Base-by-base conservation (phyloP, 192 early-diverging fungal species). In the Coemansia guatemalensis region DNA sequence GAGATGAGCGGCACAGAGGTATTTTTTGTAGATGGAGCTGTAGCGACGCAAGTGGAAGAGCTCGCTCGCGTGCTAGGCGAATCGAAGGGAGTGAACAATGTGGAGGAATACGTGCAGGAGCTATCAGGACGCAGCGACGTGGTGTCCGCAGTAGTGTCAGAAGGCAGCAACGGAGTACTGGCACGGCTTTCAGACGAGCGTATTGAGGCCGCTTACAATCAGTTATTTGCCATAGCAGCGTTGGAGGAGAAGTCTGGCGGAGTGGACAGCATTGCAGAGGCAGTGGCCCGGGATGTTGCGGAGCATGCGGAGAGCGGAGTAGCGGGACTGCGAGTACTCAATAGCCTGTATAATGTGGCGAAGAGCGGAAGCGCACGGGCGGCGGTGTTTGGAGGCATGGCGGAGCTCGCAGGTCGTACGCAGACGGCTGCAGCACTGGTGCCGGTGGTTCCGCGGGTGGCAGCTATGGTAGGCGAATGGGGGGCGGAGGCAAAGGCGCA, bases 281-380 rank as follows among this genome's bases (percentile, higher is more conserved):
- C 26, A 47, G 39, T 71, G 39, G 67, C 65, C 20, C n/a, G 48
- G 20, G 58, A 68, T 44, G 35, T 80, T 18, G 59, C 55, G 39
- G 58, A 14, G 6, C 48, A 60, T 21, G 60, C 51, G 48, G 47
- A 56, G 41, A 70, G 59, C 60, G 73, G 60, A 6, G 64, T 61
- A 0, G 63, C 27, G 3, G 82, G 66, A 11, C 58, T 85, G 22
- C 75, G 73, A 14, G 65, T 70, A 33, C 71, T 85, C 25, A 75
- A 77, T 68, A 95, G 92, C 82, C 82, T 96, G 56, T 98, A 92
- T 85, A 95, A 95, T 79, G 82, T 88, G 58, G 78, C 91, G 29
- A 84, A 85, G 41, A 73, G 68, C 52, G 65, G 83, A 71, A 20
- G 57, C 82, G 56, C 82, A 82, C 56, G 88, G 87, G 30, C 87